These are phyloP conservation scores for Xylariaceae sp. DNA, from an alignment of 2,329 filamentous ascomycete genomes.

Conservation along the genomic window DNA sequence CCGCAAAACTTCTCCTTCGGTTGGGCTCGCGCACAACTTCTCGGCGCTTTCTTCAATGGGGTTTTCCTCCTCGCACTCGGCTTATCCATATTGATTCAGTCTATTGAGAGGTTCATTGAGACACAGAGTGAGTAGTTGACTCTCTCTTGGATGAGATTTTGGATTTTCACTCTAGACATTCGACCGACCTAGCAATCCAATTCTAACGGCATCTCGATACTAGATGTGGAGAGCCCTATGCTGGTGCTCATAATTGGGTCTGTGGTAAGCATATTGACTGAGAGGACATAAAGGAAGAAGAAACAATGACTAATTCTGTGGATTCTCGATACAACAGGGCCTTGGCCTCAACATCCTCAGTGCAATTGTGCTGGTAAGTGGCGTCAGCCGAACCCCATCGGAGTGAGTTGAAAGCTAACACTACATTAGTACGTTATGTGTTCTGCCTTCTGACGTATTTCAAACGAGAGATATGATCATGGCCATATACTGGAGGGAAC, in stretches of 20 bases:
- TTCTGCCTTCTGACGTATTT: no score
- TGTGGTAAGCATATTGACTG: conserved; percentile 29
- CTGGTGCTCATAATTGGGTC: conserved; percentile 68
- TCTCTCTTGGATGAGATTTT: neutral
- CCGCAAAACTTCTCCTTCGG: conserved; percentile 66
- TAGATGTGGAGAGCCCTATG: conserved; percentile 62
- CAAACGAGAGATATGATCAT: no score
- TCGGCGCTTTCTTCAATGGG: conserved; percentile 80
- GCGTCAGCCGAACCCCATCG: conserved; percentile 16
- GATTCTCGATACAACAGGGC: conserved; percentile 36
- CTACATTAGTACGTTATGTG: no score
- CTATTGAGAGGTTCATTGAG: conserved; percentile 66
- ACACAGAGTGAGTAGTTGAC: conserved; percentile 45
- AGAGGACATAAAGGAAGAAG: no score
- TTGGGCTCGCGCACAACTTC: conserved; percentile 71
- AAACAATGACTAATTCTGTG: no score
- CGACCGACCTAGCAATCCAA: no score
- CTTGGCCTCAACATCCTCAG: conserved; percentile 66
- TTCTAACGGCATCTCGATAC: conserved; percentile 6
- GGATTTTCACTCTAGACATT: neutral
- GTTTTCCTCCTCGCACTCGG: conserved; percentile 70
- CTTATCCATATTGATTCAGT: conserved; percentile 70
- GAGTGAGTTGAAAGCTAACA: no score
- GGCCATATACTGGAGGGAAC: no score
- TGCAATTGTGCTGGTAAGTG: conserved; percentile 64